Conservation (phyloP, 2,329 filamentous ascomycete species). For the Scedosporium apiospermum region DNA sequence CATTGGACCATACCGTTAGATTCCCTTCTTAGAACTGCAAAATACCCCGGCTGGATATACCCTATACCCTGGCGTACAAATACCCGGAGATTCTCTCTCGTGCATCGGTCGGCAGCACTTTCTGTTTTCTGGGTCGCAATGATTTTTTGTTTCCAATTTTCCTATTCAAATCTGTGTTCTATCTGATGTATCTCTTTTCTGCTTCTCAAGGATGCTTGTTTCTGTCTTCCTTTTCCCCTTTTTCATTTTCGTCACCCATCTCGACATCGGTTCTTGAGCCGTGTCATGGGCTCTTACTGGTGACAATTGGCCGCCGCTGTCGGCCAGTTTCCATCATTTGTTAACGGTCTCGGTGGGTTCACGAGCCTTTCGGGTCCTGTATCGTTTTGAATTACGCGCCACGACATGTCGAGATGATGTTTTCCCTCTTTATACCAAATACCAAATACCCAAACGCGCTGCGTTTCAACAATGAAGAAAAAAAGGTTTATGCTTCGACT, state of each 20-base stretch:
- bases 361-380: neutral
- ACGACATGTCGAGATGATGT: slow-evolving; percentile 1
- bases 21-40: slow-evolving; percentile 29
- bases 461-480: neutral
- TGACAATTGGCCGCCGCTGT: neutral
- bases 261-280: neutral
- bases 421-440: neutral
- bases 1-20: slow-evolving; percentile 85
- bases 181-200: slow-evolving; percentile 9
- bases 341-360: neutral
- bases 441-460: neutral
- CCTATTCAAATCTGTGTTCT: slow-evolving; percentile 7
- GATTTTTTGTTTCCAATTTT: slow-evolving; percentile 3
- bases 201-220: slow-evolving; percentile 8
- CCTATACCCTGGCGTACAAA: slow-evolving; percentile 57
- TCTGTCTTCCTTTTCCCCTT: neutral
- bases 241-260: neutral
- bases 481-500: neutral
- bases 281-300: neutral
- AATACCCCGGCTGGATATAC: slow-evolving; percentile 58
- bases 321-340: neutral
- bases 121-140: slow-evolving; percentile 11
- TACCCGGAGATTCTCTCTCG: slow-evolving; percentile 35
- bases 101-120: slow-evolving; percentile 36
- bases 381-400: neutral